Evolutionary conservation across 1,139 yeast species (phyloP), one percentile per base, ranked within the genome.

Genomic region (Yamadazyma oceani): DNA sequence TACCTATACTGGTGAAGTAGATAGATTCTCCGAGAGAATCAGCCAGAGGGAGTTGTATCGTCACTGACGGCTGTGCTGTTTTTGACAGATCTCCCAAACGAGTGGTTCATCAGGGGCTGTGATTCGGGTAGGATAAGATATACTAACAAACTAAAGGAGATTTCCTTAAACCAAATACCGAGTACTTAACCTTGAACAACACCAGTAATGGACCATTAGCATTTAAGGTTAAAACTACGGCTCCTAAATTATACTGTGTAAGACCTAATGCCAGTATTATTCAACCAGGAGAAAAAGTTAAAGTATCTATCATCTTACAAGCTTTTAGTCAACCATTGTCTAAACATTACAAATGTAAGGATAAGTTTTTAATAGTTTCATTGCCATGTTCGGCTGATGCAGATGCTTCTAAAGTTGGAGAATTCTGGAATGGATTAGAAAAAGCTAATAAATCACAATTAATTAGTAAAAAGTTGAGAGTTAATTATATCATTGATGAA

Each of bases 191-290:
- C 37, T 78, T 90, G 53, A 70, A 77, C 42, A 92, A 92, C 67
- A 75, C 78, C 40, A 65, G 87, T 17, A 60, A 66, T 23, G 67
- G 80, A 28, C 75, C 84, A 35, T 66, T 78, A 55, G 96, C 96
- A 23, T 92, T 88, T 73, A 94, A 94, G 70, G 97, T 94, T 57
- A 94, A 92, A 67, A 92, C 99, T 35, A 92, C 99, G 8, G 97
- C 97, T 11, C 99, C 99, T 42, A 90, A 87, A 62, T 75, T 88
- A 60, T 87, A 90, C 70, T 87, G 96, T 63, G 97, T 92, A 39
- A 83, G 96, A 65, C 98, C 98, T 43, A 92, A 90, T 62, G 94
- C 97, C 40, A 80, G 95, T 19, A 66, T 84, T 29, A 73, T 92
- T 40, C 74, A 71, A 29, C 92, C 97, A 11, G 94, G 95, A 27